A percentile compares a stretch with the other conserved stretches of the same genome.
Conservation (phyloP, 257 asterid genomes). For the Schizonepeta tenuifolia region DNA sequence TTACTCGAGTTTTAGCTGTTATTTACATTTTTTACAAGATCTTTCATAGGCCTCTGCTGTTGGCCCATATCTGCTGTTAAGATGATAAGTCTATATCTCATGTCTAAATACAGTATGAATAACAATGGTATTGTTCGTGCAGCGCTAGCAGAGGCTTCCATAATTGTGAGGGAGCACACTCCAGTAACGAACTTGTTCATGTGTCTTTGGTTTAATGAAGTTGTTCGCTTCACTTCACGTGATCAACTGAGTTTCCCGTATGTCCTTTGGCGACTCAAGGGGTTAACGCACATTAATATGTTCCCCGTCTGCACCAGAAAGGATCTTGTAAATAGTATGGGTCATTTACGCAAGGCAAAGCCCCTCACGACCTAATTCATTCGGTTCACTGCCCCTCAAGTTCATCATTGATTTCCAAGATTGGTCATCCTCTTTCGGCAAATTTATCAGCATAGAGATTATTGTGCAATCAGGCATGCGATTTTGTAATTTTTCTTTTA, state of each 20-base stretch:
- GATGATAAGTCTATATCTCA: conserved; percentile 5
- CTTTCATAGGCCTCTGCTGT: neutral
- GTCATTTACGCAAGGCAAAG: conserved; percentile 95
- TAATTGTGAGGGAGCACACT: conserved; percentile 93
- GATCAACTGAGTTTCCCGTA: conserved; percentile 97
- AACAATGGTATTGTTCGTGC: conserved; percentile 34
- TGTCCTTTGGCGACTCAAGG: conserved; percentile 86
- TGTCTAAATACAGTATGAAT: conserved; percentile 2
- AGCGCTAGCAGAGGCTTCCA: conserved; percentile 98
- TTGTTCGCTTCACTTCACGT: conserved; percentile 95
- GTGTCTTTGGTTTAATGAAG: conserved; percentile 98
- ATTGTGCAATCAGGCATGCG: conserved; percentile 3
- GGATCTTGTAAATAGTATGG: conserved; percentile 98
- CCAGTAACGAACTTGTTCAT: conserved; percentile 64
- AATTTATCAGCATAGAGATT: conserved; percentile 14
- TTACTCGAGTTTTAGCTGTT: too few relatives aligned
- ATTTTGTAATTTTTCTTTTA: conserved; percentile 7
- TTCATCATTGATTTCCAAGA: conserved; percentile 25
- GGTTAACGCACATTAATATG: conserved; percentile 59
- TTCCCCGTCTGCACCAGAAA: conserved; percentile 96
- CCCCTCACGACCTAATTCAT: conserved; percentile 57
- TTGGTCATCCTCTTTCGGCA: neutral
- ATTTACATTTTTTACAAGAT: neutral
- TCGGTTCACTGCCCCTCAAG: conserved; percentile 11
- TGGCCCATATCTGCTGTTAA: neutral